Percentiles rank a stretch among this genome's conserved stretches.
Evolutionary conservation across 176 grass and related monocot species (phyloP).

Genomic region (Oryza coarctata): DNA sequence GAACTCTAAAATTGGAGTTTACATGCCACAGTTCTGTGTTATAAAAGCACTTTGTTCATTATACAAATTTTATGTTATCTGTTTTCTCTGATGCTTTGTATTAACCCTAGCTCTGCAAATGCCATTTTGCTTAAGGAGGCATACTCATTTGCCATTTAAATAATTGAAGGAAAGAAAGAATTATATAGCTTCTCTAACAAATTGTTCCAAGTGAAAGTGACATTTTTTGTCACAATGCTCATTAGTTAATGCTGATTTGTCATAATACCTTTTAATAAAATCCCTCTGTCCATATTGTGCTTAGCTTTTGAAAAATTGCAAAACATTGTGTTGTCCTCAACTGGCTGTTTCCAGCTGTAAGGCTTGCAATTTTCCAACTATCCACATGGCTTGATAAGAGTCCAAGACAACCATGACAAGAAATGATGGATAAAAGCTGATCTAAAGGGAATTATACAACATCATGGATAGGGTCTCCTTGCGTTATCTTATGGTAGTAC

Average conservation of each 20-base stretch:
- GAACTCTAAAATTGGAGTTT: neutral
- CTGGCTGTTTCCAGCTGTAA: neutral
- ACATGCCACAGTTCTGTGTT: neutral
- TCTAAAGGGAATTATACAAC: constrained; percentile 11
- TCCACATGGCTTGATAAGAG: neutral
- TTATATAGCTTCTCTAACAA: neutral
- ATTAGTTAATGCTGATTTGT: neutral
- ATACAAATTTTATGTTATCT: neutral
- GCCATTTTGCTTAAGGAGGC: neutral
- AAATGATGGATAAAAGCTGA: neutral
- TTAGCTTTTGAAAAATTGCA: neutral
- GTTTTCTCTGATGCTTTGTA: neutral
- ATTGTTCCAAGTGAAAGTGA: neutral
- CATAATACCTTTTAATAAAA: neutral
- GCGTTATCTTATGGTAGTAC: neutral
- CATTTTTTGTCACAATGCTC: neutral
- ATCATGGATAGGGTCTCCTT: neutral
- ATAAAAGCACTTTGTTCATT: neutral
- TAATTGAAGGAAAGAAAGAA: neutral
- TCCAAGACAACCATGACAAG: neutral
- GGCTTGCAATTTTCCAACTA: neutral
- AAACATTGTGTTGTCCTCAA: neutral
- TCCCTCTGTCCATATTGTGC: neutral
- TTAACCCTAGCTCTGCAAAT: constrained; percentile 2
- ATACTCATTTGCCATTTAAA: neutral